Conservation (phyloP, 805 yeast species). For the Jamesozyma lodderae region DNA sequence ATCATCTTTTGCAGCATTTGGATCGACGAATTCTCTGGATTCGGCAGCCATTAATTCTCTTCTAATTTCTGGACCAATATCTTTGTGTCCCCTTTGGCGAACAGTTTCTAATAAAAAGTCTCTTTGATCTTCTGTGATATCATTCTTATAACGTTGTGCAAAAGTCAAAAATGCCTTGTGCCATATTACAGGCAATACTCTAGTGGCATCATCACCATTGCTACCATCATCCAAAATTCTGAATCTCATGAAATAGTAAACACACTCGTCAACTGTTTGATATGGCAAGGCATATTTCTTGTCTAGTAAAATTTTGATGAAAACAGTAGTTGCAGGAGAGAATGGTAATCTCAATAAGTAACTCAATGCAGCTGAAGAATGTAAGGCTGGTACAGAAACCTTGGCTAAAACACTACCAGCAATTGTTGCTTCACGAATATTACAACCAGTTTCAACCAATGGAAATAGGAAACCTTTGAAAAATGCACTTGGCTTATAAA, state of each 20-base stretch:
- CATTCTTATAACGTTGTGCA: slow-evolving; percentile 94
- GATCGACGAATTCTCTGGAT: slow-evolving; percentile 42
- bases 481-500: slow-evolving; percentile 95
- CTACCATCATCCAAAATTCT: slow-evolving; percentile 46
- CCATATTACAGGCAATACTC: slow-evolving; percentile 85
- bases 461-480: slow-evolving; percentile 95
- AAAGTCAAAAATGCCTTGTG: slow-evolving; percentile 91
- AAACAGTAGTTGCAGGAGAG: slow-evolving; percentile 81
- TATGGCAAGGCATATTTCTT: slow-evolving; percentile 95
- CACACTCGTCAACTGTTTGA: slow-evolving; percentile 90
- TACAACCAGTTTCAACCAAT: slow-evolving; percentile 76
- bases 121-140: slow-evolving; percentile 96
- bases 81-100: slow-evolving; percentile 80
- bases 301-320: slow-evolving; percentile 81
- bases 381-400: slow-evolving; percentile 87
- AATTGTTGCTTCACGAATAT: slow-evolving; percentile 88
- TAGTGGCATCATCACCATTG: slow-evolving; percentile 34
- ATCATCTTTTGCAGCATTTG: slow-evolving; percentile 21
- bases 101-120: slow-evolving; percentile 87
- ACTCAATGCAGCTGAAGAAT: slow-evolving; percentile 90
- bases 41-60: slow-evolving; percentile 85
- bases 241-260: slow-evolving; percentile 88
- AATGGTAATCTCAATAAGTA: slow-evolving; percentile 76
- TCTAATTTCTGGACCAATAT: slow-evolving; percentile 88
- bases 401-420: slow-evolving; percentile 86